Evolutionary conservation across 2,329 filamentous ascomycete genomes (phyloP), one percentile per base, ranked within the genome.

Genomic region (Dactylellina leptospora): DNA sequence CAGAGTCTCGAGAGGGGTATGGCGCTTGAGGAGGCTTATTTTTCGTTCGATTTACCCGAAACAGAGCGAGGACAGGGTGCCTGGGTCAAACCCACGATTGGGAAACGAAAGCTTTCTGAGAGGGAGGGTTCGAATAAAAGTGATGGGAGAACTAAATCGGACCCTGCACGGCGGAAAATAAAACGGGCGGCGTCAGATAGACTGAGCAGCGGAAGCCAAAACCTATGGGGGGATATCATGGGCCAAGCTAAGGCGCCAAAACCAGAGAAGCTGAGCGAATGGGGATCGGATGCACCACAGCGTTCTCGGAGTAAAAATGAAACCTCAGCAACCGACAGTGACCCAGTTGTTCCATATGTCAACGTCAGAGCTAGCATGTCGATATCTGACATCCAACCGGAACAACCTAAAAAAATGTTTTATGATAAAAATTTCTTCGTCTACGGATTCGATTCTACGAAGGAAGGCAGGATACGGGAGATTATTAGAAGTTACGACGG

Each of bases 191-290:
- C 93, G 20, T 97, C 93, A 79, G 88, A 89, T 78, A 93, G 92
- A 78, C 82, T 97, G 28, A 88, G 85, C 66, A 90, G 85, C 53
- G 92, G 97, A 77, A 89, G 88, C 75, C 88, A 93, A 76, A 88
- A 87, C 25, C 84, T 97, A n/a, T 97, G 93, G 93, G 89, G 89
- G 3, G 91, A 96, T 76, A 96, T 99, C 69, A 85, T 95, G 22
- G 87, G 87, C 61, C 76, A 77, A 40, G 74, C 73, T 18, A 72
- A 74, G 36, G 75, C 72, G 45, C 61, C 74, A 22, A 76, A 75
- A 33, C 61, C 66, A 16, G 74, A 74, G 54, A 75, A 74, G 53
- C 71, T 50, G 54, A 74, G 74, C 38, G 75, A 77, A 30, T 79
- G 78, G 56, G 77, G 77, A 6, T 33, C 68, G 13, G 53, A 72